These are phyloP conservation scores for Magnolia officinalis DNA, from an alignment of 164 flowering plant genomes.

Conservation along the genomic window DNA sequence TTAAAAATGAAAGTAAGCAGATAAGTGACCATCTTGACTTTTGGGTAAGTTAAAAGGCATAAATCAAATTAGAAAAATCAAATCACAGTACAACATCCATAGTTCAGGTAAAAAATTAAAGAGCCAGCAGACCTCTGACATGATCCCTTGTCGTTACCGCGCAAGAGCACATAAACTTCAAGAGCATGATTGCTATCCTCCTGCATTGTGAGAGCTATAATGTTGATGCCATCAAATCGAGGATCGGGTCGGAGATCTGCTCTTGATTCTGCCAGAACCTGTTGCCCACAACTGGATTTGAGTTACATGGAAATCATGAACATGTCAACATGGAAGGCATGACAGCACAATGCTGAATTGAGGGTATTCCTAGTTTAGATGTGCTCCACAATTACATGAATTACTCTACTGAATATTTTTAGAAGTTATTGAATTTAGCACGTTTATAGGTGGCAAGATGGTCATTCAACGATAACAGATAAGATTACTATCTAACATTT, in stretches of 20 bases:
- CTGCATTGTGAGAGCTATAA: constrained; percentile 62
- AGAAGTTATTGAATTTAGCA: not conserved
- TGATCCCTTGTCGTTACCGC: constrained; percentile 19
- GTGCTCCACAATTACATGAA: not conserved
- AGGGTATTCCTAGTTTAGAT: not conserved
- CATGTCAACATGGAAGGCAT: not conserved
- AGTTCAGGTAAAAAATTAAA: not conserved
- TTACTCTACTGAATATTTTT: not conserved
- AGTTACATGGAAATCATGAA: constrained; percentile 1
- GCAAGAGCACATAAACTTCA: constrained; percentile 57
- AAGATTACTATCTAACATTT: not conserved
- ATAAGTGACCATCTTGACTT: no score
- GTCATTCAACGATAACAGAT: not conserved
- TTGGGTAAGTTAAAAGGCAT: not conserved
- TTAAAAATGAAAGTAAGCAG: no score
- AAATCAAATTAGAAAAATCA: not conserved
- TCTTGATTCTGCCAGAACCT: constrained; percentile 88
- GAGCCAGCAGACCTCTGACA: constrained; percentile 20
- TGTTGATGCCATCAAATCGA: constrained; percentile 73
- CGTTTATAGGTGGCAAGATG: not conserved
- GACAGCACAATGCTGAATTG: not conserved
- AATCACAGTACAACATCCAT: not conserved
- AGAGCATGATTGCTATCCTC: constrained; percentile 46
- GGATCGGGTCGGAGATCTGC: constrained; percentile 92
- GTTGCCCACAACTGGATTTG: constrained; percentile 12